Evolutionary conservation across 768 basidiomycete species (phyloP), one percentile per base, ranked within the genome.

Genomic region (Tulasnella sp.): DNA sequence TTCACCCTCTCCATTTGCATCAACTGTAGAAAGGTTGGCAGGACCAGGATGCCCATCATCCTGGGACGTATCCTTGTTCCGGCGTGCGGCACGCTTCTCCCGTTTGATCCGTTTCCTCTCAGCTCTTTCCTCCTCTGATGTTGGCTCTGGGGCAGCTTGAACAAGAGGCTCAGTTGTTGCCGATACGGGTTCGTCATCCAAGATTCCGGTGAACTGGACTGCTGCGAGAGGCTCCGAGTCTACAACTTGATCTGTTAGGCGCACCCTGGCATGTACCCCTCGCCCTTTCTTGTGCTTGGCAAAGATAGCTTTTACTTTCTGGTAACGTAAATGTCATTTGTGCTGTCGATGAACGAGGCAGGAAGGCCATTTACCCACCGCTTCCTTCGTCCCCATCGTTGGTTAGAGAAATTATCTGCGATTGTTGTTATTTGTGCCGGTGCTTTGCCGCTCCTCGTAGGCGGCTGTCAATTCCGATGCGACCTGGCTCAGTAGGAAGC

Each of bases 351-450:
- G 28, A 16, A 6, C 64, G 24, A n/a, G 28, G 24, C 28, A 69
- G 12, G 64, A 37, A 31, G 64, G 31, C 64, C 34, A 14, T 69
- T 28, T 20, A 37, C 64, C 16, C 31, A 69, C 64, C 34, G 64
- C 64, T 31, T 69, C 64, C 34, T 69, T 69, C 64, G 20, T 64
- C 60, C 60, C 60, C 60, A 64, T 64, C 60, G 64, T 28, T 69
- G 31, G 28, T 37, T 2, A 37, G 28, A 69, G 64, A 69, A 69
- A 69, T 31, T 69, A 69, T 69, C 64, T 4, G 54, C 54, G 64
- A 34, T 69, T 69, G 64, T 37, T 69, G 64, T 37, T 69, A 12
- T 69, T 69, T 69, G 64, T 28, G 31, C 34, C 1, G 14, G 12
- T 14, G 58, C 1, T 69, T 69, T 37, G 64, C 16, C 2, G 34